Evolutionary conservation across 805 yeast species (phyloP), one percentile per base, ranked within the genome.

Genomic region (Pichia paraexigua): DNA sequence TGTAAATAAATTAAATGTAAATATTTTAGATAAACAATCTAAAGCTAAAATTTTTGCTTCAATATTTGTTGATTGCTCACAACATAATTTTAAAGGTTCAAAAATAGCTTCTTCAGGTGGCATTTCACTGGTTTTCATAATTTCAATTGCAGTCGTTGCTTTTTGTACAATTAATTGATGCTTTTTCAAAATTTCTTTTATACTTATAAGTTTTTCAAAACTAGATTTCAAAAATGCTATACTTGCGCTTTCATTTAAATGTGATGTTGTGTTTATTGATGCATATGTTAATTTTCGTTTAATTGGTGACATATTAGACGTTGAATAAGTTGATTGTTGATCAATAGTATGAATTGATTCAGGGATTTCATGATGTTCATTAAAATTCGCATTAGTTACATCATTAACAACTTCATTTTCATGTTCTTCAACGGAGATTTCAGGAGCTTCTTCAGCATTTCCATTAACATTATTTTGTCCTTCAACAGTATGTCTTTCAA

Each of bases 1-100:
- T 51, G 77, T 87, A 61, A 91, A 85, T 49, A 84, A 79, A 39
- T 89, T 85, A 63, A 87, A 88, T n/a, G 95, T 86, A 66, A 91
- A 87, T 20, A 90, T 74, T 65, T 91, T 94, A 49, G 95, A 87
- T 52, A 94, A 77, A 56, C 92, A 79, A 63, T 92, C 97, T 56
- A 92, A 73, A 0, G 97, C 89, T 44, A 77, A 74, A 18, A 84
- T 75, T 58, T 86, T 85, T 44, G 87, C 75, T 15, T 81, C 88
- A 37, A 74, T 73, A 53, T 77, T 80, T 27, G 80, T 71, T 12
- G 80, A 71, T 13, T 83, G 75, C 59, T 88, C 89, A 64, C 95
- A 87, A 5, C 88, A 79, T 12, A 82, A 66, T 60, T 88, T 77
- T 60, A 92, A 73, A 0, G 96, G 87, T 53, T 87, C 92, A 63